These are phyloP conservation scores for Neurospora intermedia DNA, from an alignment of 495 filamentous ascomycete species.

Conservation along the genomic window DNA sequence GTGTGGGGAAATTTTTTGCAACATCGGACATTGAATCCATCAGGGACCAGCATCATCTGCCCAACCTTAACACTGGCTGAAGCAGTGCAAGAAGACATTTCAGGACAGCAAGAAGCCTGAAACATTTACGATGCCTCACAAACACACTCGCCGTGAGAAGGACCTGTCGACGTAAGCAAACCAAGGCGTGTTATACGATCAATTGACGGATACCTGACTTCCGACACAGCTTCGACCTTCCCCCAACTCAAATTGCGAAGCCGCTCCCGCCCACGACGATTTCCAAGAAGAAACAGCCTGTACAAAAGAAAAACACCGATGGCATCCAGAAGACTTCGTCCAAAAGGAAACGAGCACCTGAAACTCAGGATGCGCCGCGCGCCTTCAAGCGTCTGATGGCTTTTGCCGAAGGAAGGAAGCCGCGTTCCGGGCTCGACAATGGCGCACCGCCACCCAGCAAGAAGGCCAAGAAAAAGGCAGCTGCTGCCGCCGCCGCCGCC, in stretches of 20 bases:
- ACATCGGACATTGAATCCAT: not conserved
- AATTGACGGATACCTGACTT: conserved; percentile 6
- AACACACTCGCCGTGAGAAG: conserved; percentile 58
- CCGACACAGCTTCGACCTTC: conserved; percentile 55
- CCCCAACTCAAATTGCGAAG: conserved; percentile 58
- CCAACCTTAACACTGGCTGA: not conserved
- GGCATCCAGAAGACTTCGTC: conserved; percentile 13
- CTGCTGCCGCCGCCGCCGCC: not conserved
- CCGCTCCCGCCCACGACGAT: conserved; percentile 49
- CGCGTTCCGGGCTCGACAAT: conserved; percentile 58
- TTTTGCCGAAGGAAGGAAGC: conserved; percentile 44
- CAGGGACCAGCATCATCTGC: not conserved
- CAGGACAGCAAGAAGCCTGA: conserved; percentile 1
- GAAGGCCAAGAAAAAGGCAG: conserved; percentile 38
- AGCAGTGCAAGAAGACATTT: conserved; percentile 1
- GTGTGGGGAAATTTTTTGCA: conserved; percentile 8
- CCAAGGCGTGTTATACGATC: not conserved
- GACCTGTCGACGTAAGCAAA: conserved; percentile 30
- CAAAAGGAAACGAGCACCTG: conserved; percentile 36
- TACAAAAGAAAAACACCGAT: conserved; percentile 17
- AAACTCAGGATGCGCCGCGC: conserved; percentile 67
- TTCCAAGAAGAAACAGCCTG: conserved; percentile 21
- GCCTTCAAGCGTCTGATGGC: conserved; percentile 79
- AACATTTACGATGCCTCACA: conserved; percentile 60
- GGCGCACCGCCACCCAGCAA: conserved; percentile 36